These are phyloP conservation scores for Dichotomopilus funicola DNA, from an alignment of 2,329 filamentous ascomycete species.

Conservation along the genomic window DNA sequence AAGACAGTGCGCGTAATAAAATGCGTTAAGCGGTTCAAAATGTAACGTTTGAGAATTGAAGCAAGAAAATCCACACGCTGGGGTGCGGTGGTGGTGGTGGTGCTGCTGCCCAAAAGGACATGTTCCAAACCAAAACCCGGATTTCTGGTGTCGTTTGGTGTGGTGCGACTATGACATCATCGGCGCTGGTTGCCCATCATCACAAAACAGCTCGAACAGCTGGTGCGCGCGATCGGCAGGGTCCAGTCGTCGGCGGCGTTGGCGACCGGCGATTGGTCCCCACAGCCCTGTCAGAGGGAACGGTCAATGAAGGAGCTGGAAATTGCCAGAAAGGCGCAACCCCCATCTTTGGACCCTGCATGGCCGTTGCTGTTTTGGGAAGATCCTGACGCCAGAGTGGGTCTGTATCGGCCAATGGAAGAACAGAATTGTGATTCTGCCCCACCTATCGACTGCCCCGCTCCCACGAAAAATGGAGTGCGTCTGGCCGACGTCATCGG, in stretches of 20 bases:
- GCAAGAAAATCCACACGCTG: no score
- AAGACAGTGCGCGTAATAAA: not conserved
- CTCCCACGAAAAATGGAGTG: slow-evolving; percentile 9
- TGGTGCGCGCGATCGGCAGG: slow-evolving; percentile 2
- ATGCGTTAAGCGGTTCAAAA: not conserved
- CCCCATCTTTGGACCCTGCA: slow-evolving; percentile 3
- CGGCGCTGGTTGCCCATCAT: not conserved
- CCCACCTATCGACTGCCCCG: slow-evolving; percentile 10
- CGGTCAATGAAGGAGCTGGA: not conserved
- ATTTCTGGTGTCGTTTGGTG: not conserved
- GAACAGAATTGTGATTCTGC: slow-evolving; percentile 11
- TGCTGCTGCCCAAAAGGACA: no score
- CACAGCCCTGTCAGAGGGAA: no score
- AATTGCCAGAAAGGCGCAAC: not conserved
- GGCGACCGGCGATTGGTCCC: not conserved
- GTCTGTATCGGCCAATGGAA: slow-evolving; percentile 15
- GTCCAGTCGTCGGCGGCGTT: not conserved
- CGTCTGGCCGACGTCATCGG: slow-evolving; percentile 21
- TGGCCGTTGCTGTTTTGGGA: not conserved
- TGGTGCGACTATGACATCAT: slow-evolving; percentile 1
- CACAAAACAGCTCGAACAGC: not conserved
- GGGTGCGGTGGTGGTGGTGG: no score
- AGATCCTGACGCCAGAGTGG: not conserved
- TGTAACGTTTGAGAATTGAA: slow-evolving; percentile 2
- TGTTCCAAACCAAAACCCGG: not conserved